Base-by-base conservation (phyloP, 1,284 basidiomycete genomes). In the Ceratobasidium sp. region DNA sequence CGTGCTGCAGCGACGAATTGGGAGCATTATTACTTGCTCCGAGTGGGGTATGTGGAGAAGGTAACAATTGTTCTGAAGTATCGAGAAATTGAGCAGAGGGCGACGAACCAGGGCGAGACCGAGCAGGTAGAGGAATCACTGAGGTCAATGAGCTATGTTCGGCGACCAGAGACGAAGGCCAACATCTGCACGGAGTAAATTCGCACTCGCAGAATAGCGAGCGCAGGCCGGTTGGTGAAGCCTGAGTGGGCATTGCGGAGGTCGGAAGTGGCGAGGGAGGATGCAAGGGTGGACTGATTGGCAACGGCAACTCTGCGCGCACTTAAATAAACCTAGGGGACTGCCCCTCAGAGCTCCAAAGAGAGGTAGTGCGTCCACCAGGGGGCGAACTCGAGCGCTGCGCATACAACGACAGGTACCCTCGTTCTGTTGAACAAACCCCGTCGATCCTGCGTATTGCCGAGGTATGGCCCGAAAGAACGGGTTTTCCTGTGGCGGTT, bases 141-240 rank as follows among this genome's bases (percentile, higher is more conserved):
- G 69, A 53, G 45, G 57, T 24, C 57, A 57, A 41, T 56, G 9
- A 17, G 57, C 4, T 41, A 41, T 4, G 27, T 17, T 56, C 22
- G 44, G 47, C 11, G 31, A 41, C 22, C 22, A 51, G 11, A 14
- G 45, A 31, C 44, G 69, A 31, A 41, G 51, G 56, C 69, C 69
- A 72, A 57, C 69, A 72, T 36, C 36, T 45, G 41, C 69, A 72
- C 50, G 57, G 56, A 47, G 69, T 62, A 56, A 53, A 60, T 56
- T 60, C 62, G 69, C 69, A 72, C 48, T 72, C 33, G 57, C 69
- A 72, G 45, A 72, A 72, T 29, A 72, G 69, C 11, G 69, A 72
- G 1, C 69, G 69, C 36, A 41, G 36, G 11, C n/a, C n/a, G n/a
- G n/a, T n/a, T 41, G 36, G 36, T 4, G 36, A 41, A 11, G 36